Evolutionary conservation across 2,329 filamentous ascomycete species (phyloP), one percentile per base, ranked within the genome.

Genomic region (Aspergillus arachidicola): DNA sequence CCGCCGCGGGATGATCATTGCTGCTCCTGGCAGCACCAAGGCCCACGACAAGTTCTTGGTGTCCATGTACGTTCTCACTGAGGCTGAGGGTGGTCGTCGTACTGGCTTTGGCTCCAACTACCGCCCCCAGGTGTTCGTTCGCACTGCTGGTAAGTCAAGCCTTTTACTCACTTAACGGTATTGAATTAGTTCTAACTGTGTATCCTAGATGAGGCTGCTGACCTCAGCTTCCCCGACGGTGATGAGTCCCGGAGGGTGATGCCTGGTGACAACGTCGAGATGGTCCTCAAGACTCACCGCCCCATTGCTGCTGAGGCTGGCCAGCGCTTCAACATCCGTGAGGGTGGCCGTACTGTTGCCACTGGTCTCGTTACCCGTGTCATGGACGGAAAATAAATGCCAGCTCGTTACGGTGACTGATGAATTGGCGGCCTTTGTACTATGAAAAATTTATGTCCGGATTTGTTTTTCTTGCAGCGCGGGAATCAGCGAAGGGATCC

Each of bases 261-360:
- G 93, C 95, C 95, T 58, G 95, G 95, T 80, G 95, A 99, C 87
- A 99, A 99, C 82, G 89, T 97, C 71, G 95, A 99, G 86, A 97
- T 99, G 94, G 84, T 95, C 69, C 91, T 93, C 79, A 88, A 90
- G 73, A 89, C 97, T 76, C 88, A 93, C 81, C 85, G 91, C 81
- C 92, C 94, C 67, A 87, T 96, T 75, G 94, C 94, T 64, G 82
- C 97, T 68, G 95, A 99, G 84, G 83, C 87, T 67, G 94, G 95
- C 72, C 93, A 97, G 85, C 92, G 95, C 74, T 95, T 99, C 88
- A 99, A 98, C 86, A 89, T 99, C 78, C 92, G 95, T 82, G 95
- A 99, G 85, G 95, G 95, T 84, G 94, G 94, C 74, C 89, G 92
- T 73, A 95, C 92, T 64, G 91, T 95, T 63, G 92, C 91, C 72